Conservation (phyloP, 768 basidiomycete genomes). For the Trametes gibbosa region DNA sequence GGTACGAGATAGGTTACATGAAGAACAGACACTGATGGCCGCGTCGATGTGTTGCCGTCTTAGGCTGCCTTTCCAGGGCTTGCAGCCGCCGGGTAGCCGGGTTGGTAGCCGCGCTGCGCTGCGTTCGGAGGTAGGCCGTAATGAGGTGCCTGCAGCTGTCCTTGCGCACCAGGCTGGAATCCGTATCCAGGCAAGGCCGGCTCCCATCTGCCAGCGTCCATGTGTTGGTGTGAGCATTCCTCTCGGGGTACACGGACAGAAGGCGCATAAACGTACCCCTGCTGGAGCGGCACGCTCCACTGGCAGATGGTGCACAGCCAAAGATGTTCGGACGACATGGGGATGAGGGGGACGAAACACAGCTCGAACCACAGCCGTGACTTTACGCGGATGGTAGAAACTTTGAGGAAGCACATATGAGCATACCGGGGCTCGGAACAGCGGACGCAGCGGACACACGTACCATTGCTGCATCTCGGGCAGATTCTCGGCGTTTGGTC, state of each 20-base stretch:
- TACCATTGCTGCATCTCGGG: conserved; percentile 72
- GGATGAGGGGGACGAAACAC: conserved; percentile 71
- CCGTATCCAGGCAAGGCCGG: conserved; percentile 27
- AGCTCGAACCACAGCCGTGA: conserved; percentile 73
- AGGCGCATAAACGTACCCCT: conserved; percentile 40
- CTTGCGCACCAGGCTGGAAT: conserved; percentile 19
- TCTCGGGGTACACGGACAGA: neutral
- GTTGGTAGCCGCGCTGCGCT: conserved; percentile 28
- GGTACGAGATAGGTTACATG: conserved; percentile 4
- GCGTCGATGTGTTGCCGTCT: neutral
- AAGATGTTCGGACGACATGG: conserved; percentile 56
- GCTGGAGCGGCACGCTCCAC: conserved; percentile 51
- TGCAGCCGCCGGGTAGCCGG: conserved; percentile 33
- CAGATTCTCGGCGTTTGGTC: conserved; percentile 55
- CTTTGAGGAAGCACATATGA: conserved; percentile 31
- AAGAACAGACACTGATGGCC: neutral
- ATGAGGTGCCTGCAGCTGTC: conserved; percentile 12
- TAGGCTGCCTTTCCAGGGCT: conserved; percentile 6
- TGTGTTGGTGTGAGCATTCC: neutral
- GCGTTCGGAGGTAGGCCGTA: conserved; percentile 18
- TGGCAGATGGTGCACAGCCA: conserved; percentile 76
- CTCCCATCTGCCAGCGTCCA: conserved; percentile 31
- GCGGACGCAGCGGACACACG: conserved; percentile 20
- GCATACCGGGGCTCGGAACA: neutral
- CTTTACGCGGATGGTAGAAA: conserved; percentile 57